phyloP scores from a whole-genome alignment of 306 rosid species.

The Alnus rubra region DNA sequence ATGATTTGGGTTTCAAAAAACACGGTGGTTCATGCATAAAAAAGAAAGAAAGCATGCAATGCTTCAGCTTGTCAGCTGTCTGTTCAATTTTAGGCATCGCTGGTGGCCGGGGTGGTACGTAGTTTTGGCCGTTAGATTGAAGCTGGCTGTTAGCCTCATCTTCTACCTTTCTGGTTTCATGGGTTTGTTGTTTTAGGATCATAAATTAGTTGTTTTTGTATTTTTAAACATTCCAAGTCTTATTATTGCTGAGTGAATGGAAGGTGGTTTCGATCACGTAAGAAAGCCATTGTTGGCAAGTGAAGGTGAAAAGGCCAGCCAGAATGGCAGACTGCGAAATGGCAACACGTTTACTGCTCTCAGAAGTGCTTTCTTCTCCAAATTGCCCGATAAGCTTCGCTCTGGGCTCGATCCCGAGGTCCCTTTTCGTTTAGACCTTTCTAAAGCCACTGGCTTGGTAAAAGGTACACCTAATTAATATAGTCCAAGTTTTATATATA shows the following conservation, averaged over 20 bases:
- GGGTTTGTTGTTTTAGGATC: background rate
- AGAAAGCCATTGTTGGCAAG: conserved; percentile 31
- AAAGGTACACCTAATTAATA: conserved; percentile 37
- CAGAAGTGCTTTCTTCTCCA: conserved; percentile 49
- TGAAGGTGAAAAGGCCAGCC: conserved; percentile 7
- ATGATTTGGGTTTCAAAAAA: background rate
- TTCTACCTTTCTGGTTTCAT: background rate
- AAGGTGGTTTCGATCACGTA: conserved; percentile 13
- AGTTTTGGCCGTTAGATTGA: background rate
- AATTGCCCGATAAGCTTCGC: conserved; percentile 58
- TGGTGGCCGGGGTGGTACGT: too few species aligned
- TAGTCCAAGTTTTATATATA: too few species aligned
- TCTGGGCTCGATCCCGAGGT: conserved; percentile 48
- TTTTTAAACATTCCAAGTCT: too few species aligned
- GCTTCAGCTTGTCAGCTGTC: background rate
- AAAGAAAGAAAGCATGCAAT: background rate
- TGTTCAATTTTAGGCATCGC: too few species aligned
- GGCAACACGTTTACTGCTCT: conserved; percentile 29
- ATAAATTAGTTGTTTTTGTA: background rate
- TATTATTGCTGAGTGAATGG: background rate
- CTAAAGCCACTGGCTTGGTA: conserved; percentile 42
- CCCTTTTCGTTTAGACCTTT: conserved; percentile 43
- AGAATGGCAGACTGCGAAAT: conserved; percentile 3
- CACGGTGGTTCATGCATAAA: background rate
- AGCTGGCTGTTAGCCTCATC: background rate